Base-by-base conservation (phyloP, 2,329 filamentous ascomycete genomes). In the Byssochlamys sp. region DNA sequence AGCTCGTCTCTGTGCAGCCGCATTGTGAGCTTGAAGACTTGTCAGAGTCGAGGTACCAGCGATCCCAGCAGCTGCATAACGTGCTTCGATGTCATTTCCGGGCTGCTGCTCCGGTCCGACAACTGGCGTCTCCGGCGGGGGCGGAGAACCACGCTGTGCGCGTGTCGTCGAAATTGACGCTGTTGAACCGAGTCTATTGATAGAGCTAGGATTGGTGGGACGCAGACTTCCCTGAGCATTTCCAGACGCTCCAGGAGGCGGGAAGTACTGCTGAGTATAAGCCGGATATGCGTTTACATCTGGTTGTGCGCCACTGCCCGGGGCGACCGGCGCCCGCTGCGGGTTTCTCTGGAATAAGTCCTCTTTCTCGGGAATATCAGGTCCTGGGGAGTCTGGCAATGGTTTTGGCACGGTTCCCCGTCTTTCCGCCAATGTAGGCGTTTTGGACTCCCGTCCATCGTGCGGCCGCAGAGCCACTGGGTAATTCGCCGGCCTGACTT, bases 161-260 rank as follows among this genome's bases (percentile, higher is more conserved):
- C 89, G 85, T 1, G 92, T 96, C 0, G 94, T 99, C 1, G 91
- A 95, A 11, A 86, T 95, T 0, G 94, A 97, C 12, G 92, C 91
- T 6, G 90, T 95, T 2, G 92, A 96, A 66, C 81, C 84, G 61
- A 87, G 76, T 31, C 84, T 78, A 64, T 84, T 85, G 60, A 86
- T 78, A 1, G 80, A 78, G 28, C 70, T 73, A 9, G 78, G 77
- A 57, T 80, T 80, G 14, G 80, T 77, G 29, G 83, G 77, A 53
- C 78, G 77, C 57, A 84, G 70, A 27, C 73, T 73, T 45, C 62
- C 39, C 11, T 61, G 57, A 10, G 61, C 57, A 25, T 59, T 62
- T 25, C 65, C 60, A 6, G 67, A 63, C 25, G 62, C 63, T 57
- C 71, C 73, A 6, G 80, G 80, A 52, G 81, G 81, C 53, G 84